These are phyloP conservation scores for Boletellus sp. DNA, from an alignment of 1,284 basidiomycete species.

Conservation along the genomic window DNA sequence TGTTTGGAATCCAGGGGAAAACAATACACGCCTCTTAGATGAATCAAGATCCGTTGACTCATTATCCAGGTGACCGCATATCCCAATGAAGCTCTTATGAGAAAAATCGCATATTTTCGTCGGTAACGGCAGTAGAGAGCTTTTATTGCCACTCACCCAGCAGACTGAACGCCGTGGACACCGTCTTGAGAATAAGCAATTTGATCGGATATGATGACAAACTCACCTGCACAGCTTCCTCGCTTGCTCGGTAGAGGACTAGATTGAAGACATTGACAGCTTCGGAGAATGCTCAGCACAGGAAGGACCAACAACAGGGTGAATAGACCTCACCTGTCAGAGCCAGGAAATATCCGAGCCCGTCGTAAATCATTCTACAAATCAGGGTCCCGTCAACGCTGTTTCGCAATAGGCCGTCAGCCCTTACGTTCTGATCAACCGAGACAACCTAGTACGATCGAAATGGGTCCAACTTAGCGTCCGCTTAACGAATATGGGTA, in stretches of 20 bases:
- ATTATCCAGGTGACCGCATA: conserved; percentile 39
- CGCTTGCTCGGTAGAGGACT: conserved; percentile 22
- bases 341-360: conserved; percentile 32
- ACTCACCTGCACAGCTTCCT: conserved; percentile 25
- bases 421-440: conserved; percentile 30
- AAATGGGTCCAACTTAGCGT: conserved; percentile 5
- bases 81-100: conserved; percentile 32
- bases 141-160: conserved; percentile 26
- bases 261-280: conserved; percentile 30
- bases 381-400: conserved; percentile 1
- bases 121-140: not conserved
- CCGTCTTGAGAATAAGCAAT: conserved; percentile 1
- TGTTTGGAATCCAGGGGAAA: not conserved
- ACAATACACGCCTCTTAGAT: conserved; percentile 26
- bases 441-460: conserved; percentile 21
- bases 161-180: conserved; percentile 18
- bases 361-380: conserved; percentile 34
- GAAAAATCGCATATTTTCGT: not conserved
- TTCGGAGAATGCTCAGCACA: conserved; percentile 9
- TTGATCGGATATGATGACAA: conserved; percentile 12
- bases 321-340: conserved; percentile 26
- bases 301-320: not conserved
- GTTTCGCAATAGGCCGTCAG: not conserved
- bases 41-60: conserved; percentile 38
- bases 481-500: not conserved